Percentiles rank a stretch among this genome's conserved stretches.
These are phyloP conservation scores for Ophioceras dolichostomum DNA, from an alignment of 2,329 filamentous ascomycete species.

Conservation along the genomic window DNA sequence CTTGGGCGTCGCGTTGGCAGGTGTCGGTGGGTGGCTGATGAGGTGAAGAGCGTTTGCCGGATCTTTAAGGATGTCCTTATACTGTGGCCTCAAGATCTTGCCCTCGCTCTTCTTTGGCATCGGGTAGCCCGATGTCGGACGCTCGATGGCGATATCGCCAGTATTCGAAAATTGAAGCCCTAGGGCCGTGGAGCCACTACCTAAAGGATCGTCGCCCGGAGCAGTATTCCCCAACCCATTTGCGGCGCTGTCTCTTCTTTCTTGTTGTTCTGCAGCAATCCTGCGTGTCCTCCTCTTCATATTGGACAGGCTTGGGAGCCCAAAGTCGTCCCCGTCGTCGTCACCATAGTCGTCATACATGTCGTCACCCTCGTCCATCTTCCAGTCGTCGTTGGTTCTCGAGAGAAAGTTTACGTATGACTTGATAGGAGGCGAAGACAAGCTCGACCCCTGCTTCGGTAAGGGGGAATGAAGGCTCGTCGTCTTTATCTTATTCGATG, in stretches of 20 bases:
- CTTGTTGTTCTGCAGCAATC: conserved; percentile 31
- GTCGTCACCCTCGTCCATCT: conserved; percentile 57
- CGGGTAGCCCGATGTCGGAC: conserved; percentile 72
- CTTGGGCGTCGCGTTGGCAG: conserved; percentile 64
- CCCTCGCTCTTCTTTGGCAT: conserved; percentile 81
- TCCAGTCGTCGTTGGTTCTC: conserved; percentile 74
- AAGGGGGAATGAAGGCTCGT: conserved; percentile 45
- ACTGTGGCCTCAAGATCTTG: conserved; percentile 92
- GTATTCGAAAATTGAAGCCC: conserved; percentile 49
- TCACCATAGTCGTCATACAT: conserved; percentile 70
- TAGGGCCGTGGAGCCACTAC: conserved; percentile 11
- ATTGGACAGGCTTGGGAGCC: conserved; percentile 80
- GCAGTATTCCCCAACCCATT: background rate
- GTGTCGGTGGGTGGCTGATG: conserved; percentile 72
- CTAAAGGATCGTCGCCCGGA: too few species aligned
- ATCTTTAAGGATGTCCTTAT: conserved; percentile 84
- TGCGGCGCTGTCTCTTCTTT: conserved; percentile 9
- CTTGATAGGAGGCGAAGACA: conserved; percentile 53
- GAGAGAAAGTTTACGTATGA: conserved; percentile 74
- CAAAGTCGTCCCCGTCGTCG: conserved; percentile 90
- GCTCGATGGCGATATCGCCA: conserved; percentile 86
- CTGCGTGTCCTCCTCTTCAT: conserved; percentile 63
- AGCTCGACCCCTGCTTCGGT: conserved; percentile 33
- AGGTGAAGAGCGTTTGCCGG: conserved; percentile 92
- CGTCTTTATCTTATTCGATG: conserved; percentile 37